A percentile compares a stretch with the other conserved stretches of the same genome.
phyloP scores from a whole-genome alignment of 2,329 filamentous ascomycete species.

The Aphanocladium album region DNA sequence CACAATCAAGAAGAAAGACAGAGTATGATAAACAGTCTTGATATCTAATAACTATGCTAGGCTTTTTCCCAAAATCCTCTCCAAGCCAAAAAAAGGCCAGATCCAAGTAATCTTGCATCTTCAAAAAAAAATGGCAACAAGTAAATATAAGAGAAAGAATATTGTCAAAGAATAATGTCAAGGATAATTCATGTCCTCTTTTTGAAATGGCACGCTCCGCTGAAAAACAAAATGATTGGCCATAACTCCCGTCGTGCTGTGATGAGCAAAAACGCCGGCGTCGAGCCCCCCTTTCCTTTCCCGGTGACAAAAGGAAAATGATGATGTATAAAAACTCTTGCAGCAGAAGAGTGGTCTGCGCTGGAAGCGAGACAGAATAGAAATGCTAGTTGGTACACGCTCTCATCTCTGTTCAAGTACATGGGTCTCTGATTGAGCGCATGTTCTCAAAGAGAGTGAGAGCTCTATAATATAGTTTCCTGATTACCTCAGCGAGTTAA shows the following conservation, averaged over 20 bases:
- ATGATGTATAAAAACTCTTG: not conserved
- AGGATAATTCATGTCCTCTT: not conserved
- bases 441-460: too few relatives aligned
- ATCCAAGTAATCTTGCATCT: not conserved
- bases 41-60: not conserved
- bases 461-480: not conserved
- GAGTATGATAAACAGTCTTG: not conserved
- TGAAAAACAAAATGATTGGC: not conserved
- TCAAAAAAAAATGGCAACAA: conserved; percentile 13
- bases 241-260: not conserved
- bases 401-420: too few relatives aligned
- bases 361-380: not conserved
- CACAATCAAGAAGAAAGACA: not conserved
- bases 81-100: not conserved
- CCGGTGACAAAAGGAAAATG: not conserved
- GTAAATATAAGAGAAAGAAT: not conserved
- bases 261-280: not conserved
- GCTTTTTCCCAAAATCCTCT: not conserved
- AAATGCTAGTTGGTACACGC: not conserved
- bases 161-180: not conserved
- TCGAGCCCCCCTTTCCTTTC: not conserved
- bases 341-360: not conserved
- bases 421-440: too few relatives aligned
- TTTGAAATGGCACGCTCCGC: not conserved
- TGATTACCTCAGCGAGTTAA: conserved; percentile 21